Percentiles rank a stretch among this genome's conserved stretches.
Evolutionary conservation across 2,329 filamentous ascomycete genomes (phyloP).

Genomic region (Blumeriella jaapii): DNA sequence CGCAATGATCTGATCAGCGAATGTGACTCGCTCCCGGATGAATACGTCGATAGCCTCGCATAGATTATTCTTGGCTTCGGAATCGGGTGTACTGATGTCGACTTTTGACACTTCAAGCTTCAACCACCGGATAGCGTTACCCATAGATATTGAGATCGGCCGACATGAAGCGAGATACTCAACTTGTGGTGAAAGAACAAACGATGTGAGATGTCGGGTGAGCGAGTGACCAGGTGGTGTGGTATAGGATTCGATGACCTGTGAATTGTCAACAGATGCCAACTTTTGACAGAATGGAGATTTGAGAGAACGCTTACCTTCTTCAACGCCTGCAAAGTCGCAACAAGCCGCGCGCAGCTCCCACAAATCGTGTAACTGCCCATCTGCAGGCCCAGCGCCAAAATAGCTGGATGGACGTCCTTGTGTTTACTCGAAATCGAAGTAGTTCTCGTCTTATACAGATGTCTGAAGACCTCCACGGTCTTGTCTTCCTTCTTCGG

Average conservation of each 20-base stretch:
- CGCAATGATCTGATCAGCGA: conserved; percentile 79
- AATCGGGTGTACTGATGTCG: conserved; percentile 73
- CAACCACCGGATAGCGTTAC: conserved; percentile 88
- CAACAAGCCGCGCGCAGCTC: conserved; percentile 77
- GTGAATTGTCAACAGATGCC: conserved; percentile 6
- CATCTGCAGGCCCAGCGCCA: conserved; percentile 83
- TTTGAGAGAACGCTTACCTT: conserved; percentile 43
- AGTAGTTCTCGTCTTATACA: conserved; percentile 62
- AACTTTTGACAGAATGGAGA: no score
- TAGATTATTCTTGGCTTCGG: conserved; percentile 68
- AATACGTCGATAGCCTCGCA: conserved; percentile 77
- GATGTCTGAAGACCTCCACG: conserved; percentile 69
- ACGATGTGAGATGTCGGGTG: conserved; percentile 80
- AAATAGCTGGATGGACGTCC: conserved; percentile 74
- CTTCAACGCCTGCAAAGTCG: conserved; percentile 82
- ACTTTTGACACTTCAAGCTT: conserved; percentile 88
- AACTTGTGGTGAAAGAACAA: conserved; percentile 88
- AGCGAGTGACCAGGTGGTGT: conserved; percentile 78
- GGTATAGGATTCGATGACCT: conserved; percentile 88
- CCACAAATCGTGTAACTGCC: conserved; percentile 71
- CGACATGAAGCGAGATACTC: conserved; percentile 87
- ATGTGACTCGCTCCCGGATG: conserved; percentile 78
- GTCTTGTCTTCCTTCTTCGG: conserved; percentile 51
- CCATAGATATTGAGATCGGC: conserved; percentile 94
- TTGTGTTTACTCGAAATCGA: conserved; percentile 49